Base-by-base conservation (phyloP, 306 rosid species). In the Myrica gale region DNA sequence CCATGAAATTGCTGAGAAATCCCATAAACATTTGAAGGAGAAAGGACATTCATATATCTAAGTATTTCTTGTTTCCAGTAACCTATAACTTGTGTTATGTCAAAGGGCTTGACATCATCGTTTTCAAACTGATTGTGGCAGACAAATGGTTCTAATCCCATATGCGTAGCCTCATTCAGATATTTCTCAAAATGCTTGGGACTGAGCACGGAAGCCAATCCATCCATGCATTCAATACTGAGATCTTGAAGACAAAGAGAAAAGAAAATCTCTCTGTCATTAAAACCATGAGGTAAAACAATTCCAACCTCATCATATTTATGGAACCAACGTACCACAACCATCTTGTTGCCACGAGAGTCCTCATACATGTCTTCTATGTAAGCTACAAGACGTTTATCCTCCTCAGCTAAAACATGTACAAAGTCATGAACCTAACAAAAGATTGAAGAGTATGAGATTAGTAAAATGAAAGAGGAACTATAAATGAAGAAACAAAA, bases 241-340 rank as follows among this genome's bases (percentile, higher is more conserved):
- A 94, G 95, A 89, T 92, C 96, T 92, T 94, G 98, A 82, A 89
- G 97, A 90, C 92, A 90, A 68, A 87, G 95, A 83, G 98, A 92
- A 80, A 85, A 90, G 88, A 90, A 94, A 90, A 94, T 87, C 93
- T 94, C 97, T 76, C 98, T 86, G 82, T 90, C 96, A 84, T 89
- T 87, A 90, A 72, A 92, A 85, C 80, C 83, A 81, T 54, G 90
- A 77, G 97, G 98, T 83, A 94, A 90, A 90, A 37, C 82, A 82
- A 86, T 83, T 90, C 93, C 96, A 92, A 94, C 98, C 98, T 94
- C 97, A 62, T 90, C 98, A 85, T 84, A 77, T 87, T 89, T 92
- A 90, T 94, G 95, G 88, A 90, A 94, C 98, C 98, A 94, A 69
- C 91, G 96, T 77, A 94, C 97, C 87, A 94, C 91, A 79, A 87